Conservation (phyloP, 805 yeast genomes). For the Monosporozyma solicola region DNA sequence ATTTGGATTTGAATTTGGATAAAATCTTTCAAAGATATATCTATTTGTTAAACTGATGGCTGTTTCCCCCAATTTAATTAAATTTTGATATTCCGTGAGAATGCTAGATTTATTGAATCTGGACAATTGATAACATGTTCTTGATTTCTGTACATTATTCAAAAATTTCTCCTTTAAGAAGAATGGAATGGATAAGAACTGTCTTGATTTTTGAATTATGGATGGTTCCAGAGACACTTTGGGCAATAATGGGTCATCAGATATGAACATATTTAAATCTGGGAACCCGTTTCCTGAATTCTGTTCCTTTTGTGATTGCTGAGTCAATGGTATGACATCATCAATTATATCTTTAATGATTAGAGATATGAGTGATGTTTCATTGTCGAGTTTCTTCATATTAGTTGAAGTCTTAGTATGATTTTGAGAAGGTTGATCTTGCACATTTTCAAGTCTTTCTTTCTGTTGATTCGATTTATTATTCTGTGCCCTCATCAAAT, state of each 20-base stretch:
- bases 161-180: constrained; percentile 33
- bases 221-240: neutral
- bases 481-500: constrained; percentile 59
- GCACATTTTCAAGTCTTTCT: neutral
- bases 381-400: constrained; percentile 46
- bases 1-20: constrained; percentile 24
- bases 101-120: constrained; percentile 28
- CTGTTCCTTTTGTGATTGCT: constrained; percentile 11
- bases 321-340: constrained; percentile 16
- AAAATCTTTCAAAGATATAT: constrained; percentile 52
- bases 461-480: constrained; percentile 8
- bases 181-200: constrained; percentile 9
- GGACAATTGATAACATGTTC: constrained; percentile 38
- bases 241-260: neutral
- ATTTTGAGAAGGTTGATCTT: neutral
- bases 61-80: constrained; percentile 50
- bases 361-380: neutral
- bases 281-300: neutral
- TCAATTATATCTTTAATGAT: constrained; percentile 15
- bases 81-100: constrained; percentile 32
- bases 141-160: constrained; percentile 49
- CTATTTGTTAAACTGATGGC: constrained; percentile 47
- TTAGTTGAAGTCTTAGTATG: constrained; percentile 47
- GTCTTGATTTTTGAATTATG: neutral
- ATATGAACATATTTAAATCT: constrained; percentile 1